Percentiles rank a stretch among this genome's conserved stretches.
These are phyloP conservation scores for Alternaria hordeiaustralica DNA, from an alignment of 2,329 filamentous ascomycete species.

Conservation along the genomic window DNA sequence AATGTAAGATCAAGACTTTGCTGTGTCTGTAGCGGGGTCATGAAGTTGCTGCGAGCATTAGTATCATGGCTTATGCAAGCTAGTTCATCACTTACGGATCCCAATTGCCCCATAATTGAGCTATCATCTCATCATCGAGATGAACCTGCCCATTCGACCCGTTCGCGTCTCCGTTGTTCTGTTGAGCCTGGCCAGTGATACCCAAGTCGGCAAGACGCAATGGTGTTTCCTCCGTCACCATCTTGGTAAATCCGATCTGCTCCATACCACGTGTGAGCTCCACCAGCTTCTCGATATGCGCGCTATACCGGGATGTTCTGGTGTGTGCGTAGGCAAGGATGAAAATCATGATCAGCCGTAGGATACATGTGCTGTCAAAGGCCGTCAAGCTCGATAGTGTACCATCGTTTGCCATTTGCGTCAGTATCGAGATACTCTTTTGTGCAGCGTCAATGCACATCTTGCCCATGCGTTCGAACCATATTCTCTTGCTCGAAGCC, in stretches of 20 bases:
- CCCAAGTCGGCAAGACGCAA: constrained; percentile 40
- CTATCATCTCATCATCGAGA: constrained; percentile 37
- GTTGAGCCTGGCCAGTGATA: constrained; percentile 26
- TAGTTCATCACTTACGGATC: constrained; percentile 40
- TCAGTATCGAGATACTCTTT: constrained; percentile 35
- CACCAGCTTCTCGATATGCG: constrained; percentile 36
- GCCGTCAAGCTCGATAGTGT: constrained; percentile 42
- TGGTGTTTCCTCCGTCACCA: constrained; percentile 44
- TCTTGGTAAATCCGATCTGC: constrained; percentile 44
- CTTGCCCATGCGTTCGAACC: constrained; percentile 44
- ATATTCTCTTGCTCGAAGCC: constrained; percentile 35
- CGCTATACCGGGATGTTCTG: constrained; percentile 32
- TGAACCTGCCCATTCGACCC: constrained; percentile 18
- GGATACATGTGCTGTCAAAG: constrained; percentile 45
- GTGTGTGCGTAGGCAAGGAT: constrained; percentile 44
- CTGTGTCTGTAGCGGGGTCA: constrained; percentile 44
- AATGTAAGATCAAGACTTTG: constrained; percentile 43
- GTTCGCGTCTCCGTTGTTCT: background rate
- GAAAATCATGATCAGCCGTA: constrained; percentile 45
- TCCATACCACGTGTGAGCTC: constrained; percentile 35
- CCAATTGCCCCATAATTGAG: constrained; percentile 41
- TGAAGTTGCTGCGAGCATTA: constrained; percentile 30
- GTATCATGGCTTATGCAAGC: background rate
- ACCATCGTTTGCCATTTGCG: constrained; percentile 35
- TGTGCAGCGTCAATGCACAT: constrained; percentile 43